Percentiles rank a stretch among this genome's conserved stretches.
phyloP scores from a whole-genome alignment of 345 rosid genomes.

The Populus pruinosa region DNA sequence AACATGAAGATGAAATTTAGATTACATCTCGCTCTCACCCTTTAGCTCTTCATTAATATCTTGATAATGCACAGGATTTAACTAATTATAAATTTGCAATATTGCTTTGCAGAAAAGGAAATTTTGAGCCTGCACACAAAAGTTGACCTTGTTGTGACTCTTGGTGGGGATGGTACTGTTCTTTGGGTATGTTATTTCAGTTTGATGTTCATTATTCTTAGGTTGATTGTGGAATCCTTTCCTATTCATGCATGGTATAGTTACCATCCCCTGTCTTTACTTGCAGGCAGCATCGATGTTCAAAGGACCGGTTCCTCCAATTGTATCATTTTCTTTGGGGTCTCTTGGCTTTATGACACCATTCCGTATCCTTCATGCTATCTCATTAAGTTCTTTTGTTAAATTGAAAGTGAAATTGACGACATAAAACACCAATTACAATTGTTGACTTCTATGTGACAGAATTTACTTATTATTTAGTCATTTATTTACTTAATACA shows the following conservation, averaged over 20 bases:
- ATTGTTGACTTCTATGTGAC: not conserved
- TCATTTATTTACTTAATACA: not conserved
- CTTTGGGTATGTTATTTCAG: slow-evolving; percentile 69
- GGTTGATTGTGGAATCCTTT: slow-evolving; percentile 5
- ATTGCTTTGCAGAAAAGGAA: slow-evolving; percentile 59
- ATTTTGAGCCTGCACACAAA: slow-evolving; percentile 66
- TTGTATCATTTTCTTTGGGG: slow-evolving; percentile 92
- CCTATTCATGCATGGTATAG: not conserved
- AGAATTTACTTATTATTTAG: slow-evolving; percentile 1
- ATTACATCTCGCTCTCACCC: not conserved
- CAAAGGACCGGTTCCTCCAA: slow-evolving; percentile 97
- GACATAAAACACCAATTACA: not conserved
- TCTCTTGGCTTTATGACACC: slow-evolving; percentile 99
- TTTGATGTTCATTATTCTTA: not conserved
- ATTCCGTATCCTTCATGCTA: slow-evolving; percentile 71
- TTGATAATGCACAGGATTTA: not conserved
- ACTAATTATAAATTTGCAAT: not conserved
- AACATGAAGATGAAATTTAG: not conserved
- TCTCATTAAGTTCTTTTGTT: not conserved
- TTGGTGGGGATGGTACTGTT: slow-evolving; percentile 99
- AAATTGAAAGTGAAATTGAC: not conserved
- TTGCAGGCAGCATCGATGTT: slow-evolving; percentile 97
- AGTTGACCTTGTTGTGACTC: slow-evolving; percentile 94
- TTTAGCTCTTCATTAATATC: not conserved
- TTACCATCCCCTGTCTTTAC: slow-evolving; percentile 15